phyloP scores from a whole-genome alignment of 805 yeast genomes.

The Cyberlindnera bimundalis region DNA sequence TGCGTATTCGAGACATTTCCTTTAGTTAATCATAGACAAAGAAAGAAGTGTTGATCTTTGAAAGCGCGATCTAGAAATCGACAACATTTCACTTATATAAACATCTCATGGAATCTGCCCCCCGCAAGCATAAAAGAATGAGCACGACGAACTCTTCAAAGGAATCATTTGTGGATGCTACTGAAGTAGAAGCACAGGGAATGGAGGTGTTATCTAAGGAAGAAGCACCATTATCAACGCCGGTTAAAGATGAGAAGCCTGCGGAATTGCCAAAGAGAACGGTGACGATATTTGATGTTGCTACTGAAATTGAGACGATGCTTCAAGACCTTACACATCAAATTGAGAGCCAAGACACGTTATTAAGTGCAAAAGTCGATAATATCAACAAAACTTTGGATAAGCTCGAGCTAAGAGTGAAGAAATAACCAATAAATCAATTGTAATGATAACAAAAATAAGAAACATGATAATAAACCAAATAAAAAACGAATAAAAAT shows the following conservation, averaged over 20 bases:
- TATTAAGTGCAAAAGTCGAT: constrained; percentile 22
- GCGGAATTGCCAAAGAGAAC: constrained; percentile 6
- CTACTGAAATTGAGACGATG: constrained; percentile 29
- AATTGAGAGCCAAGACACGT: constrained; percentile 25
- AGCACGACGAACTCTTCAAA: constrained; percentile 6
- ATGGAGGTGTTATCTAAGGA: background rate
- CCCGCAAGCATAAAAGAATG: background rate
- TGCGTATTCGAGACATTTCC: constrained; percentile 2
- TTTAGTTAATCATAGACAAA: background rate
- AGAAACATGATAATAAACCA: too few species aligned
- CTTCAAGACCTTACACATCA: constrained; percentile 23
- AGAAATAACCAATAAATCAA: background rate
- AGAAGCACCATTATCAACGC: constrained; percentile 16
- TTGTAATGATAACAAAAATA: too few species aligned
- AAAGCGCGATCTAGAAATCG: too few species aligned
- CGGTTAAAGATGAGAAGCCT: constrained; percentile 6
- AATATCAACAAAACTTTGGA: constrained; percentile 24
- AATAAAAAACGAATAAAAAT: too few species aligned
- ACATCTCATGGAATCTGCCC: too few species aligned
- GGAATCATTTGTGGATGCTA: constrained; percentile 13
- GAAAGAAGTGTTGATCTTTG: too few species aligned
- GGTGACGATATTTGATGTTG: constrained; percentile 32
- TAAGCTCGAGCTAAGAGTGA: constrained; percentile 21
- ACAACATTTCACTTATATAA: too few species aligned
- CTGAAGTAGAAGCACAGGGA: background rate